phyloP scores from a whole-genome alignment of 2,329 filamentous ascomycete species.

The Neofusicoccum laricinum region DNA sequence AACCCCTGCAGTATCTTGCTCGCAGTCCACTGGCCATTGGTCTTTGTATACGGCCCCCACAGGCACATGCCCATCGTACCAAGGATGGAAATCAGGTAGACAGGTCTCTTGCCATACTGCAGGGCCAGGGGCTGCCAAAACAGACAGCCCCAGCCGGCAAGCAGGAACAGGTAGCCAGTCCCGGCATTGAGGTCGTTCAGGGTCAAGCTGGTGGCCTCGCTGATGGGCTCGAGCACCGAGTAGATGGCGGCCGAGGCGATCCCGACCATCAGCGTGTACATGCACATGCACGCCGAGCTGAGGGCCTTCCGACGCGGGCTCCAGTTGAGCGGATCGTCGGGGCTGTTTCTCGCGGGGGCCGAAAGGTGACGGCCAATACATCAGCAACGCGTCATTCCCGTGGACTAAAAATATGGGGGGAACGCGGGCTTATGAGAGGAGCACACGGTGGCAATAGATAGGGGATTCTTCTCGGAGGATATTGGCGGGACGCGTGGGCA shows the following conservation, averaged over 20 bases:
- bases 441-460: not conserved
- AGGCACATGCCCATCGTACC: slow-evolving; percentile 36
- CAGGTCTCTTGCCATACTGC: slow-evolving; percentile 50
- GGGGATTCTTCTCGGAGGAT: not conserved
- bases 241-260: slow-evolving; percentile 51
- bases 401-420: not conserved
- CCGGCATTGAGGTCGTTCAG: slow-evolving; percentile 47
- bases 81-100: slow-evolving; percentile 45
- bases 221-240: slow-evolving; percentile 49
- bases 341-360: slow-evolving; percentile 10
- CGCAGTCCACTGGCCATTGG: slow-evolving; percentile 47
- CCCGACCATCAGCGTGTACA: slow-evolving; percentile 51
- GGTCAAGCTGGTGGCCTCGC: slow-evolving; percentile 46
- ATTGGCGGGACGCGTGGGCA: not conserved
- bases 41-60: slow-evolving; percentile 45
- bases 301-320: slow-evolving; percentile 26
- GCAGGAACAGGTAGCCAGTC: slow-evolving; percentile 53
- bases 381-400: not conserved
- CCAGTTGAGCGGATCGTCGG: slow-evolving; percentile 37
- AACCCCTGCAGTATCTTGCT: slow-evolving; percentile 49
- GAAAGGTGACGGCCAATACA: not conserved
- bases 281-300: slow-evolving; percentile 42
- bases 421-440: not conserved
- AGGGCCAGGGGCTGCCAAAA: slow-evolving; percentile 54
- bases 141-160: slow-evolving; percentile 51